A percentile compares a stretch with the other conserved stretches of the same genome.
Evolutionary conservation across 2,329 filamentous ascomycete genomes (phyloP).

Genomic region (Monosporascus ibericus): DNA sequence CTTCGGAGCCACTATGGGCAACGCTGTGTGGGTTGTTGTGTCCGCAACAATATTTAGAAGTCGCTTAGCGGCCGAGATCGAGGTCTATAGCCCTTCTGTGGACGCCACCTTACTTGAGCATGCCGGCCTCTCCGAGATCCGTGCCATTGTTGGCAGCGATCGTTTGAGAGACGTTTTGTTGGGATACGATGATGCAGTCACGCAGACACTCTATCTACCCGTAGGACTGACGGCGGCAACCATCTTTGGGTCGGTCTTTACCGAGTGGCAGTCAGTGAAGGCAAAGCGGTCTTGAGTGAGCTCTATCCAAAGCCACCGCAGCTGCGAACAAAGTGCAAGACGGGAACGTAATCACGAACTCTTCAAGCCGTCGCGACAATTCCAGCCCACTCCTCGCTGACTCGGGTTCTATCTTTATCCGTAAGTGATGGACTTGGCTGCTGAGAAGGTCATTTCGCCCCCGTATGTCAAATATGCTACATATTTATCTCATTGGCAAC

Average conservation of each 20-base stretch:
- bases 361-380: no score
- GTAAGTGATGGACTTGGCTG: no score
- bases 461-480: no score
- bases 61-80: conserved; percentile 5
- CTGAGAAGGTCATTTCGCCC: no score
- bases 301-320: no score
- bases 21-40: conserved; percentile 8
- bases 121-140: conserved; percentile 3
- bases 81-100: background rate
- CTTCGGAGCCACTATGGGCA: conserved; percentile 7
- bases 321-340: no score
- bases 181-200: conserved; percentile 9
- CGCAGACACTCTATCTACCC: conserved; percentile 7
- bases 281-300: background rate
- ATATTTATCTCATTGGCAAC: no score
- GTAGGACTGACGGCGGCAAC: conserved; percentile 1
- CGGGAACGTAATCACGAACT: no score
- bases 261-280: conserved; percentile 3
- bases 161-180: conserved; percentile 8
- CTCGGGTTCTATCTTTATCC: no score
- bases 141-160: conserved; percentile 2
- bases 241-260: background rate
- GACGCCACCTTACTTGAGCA: background rate
- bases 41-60: conserved; percentile 6
- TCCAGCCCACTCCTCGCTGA: no score